These are phyloP conservation scores for Fraxinus floribunda DNA, from an alignment of 305 asterid species.

Conservation along the genomic window DNA sequence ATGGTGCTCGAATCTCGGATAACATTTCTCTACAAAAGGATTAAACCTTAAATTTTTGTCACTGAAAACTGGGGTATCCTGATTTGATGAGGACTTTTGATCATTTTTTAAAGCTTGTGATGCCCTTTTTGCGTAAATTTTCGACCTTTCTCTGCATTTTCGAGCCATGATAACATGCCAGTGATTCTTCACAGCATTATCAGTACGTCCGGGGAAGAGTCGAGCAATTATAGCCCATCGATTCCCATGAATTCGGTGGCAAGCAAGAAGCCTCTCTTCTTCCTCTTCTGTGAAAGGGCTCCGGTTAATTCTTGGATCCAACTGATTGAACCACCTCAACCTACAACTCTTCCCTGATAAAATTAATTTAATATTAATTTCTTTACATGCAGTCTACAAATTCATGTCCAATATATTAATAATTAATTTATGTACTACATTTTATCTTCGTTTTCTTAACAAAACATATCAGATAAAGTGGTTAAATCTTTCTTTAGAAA, in stretches of 20 bases:
- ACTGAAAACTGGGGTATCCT: slow-evolving; percentile 10
- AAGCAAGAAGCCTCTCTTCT: slow-evolving; percentile 71
- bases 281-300: slow-evolving; percentile 77
- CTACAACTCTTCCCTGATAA: slow-evolving; percentile 77
- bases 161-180: slow-evolving; percentile 90
- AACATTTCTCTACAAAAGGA: slow-evolving; percentile 22
- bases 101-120: slow-evolving; percentile 22
- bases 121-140: slow-evolving; percentile 19
- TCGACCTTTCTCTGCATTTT: slow-evolving; percentile 59
- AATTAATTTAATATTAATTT: background rate
- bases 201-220: slow-evolving; percentile 79
- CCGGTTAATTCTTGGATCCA: slow-evolving; percentile 79
- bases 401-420: background rate
- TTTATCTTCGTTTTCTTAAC: background rate
- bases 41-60: slow-evolving; percentile 24
- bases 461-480: background rate
- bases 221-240: slow-evolving; percentile 79
- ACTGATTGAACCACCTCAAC: slow-evolving; percentile 84
- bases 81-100: slow-evolving; percentile 27
- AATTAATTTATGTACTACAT: background rate
- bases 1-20: slow-evolving; percentile 15
- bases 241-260: slow-evolving; percentile 73
- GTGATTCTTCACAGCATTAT: slow-evolving; percentile 84
- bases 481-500: background rate
- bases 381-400: background rate